These are phyloP conservation scores for Trichoderma atrobrunneum DNA, from an alignment of 2,329 filamentous ascomycete genomes.

Conservation along the genomic window DNA sequence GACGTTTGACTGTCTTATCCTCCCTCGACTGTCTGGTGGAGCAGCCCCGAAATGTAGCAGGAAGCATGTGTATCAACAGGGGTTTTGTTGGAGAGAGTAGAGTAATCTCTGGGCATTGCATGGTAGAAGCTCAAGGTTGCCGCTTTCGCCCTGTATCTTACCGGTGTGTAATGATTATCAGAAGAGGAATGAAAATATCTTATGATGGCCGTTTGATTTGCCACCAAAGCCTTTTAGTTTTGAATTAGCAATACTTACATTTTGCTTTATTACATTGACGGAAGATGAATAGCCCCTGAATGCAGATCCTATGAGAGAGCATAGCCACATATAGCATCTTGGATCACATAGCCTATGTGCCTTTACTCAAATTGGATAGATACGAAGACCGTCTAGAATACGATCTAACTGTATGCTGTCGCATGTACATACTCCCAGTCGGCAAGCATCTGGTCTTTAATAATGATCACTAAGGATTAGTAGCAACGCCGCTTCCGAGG, in stretches of 20 bases:
- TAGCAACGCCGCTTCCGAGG: background rate
- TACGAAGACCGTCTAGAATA: background rate
- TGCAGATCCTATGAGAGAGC: background rate
- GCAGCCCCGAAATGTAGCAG: background rate
- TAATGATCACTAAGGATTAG: background rate
- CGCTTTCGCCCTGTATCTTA: background rate
- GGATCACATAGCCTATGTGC: background rate
- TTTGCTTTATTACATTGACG: background rate
- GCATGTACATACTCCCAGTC: background rate
- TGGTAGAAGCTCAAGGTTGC: background rate
- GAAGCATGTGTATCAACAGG: background rate
- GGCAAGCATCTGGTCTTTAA: background rate
- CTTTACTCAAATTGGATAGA: background rate
- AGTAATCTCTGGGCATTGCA: background rate
- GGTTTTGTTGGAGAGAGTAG: background rate
- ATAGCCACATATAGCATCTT: background rate
- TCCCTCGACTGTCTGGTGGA: background rate
- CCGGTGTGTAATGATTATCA: background rate
- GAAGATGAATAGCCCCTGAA: background rate
- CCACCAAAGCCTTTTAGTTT: background rate
- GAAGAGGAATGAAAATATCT: background rate
- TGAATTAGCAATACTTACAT: background rate
- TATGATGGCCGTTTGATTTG: background rate
- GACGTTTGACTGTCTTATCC: background rate
- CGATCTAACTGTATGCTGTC: background rate